A percentile compares a stretch with the other conserved stretches of the same genome.
phyloP scores from a whole-genome alignment of 2,329 filamentous ascomycete species.

The Claviceps sp. region DNA sequence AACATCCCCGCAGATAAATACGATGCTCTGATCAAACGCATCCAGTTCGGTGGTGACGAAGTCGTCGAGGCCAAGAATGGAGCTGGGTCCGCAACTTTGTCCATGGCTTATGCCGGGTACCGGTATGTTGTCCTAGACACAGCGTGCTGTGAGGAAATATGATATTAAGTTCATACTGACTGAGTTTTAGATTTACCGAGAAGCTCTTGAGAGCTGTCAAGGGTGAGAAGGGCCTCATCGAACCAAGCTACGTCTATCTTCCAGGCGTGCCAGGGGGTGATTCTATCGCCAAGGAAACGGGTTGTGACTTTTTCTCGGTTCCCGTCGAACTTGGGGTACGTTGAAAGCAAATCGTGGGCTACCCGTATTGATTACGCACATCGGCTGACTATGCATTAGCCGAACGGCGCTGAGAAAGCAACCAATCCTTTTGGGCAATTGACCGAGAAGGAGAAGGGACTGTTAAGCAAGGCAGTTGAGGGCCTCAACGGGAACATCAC shows the following conservation, averaged over 20 bases:
- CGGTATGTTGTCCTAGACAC: conserved; percentile 41
- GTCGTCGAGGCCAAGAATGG: conserved; percentile 93
- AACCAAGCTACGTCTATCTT: conserved; percentile 93
- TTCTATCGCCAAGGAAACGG: conserved; percentile 70
- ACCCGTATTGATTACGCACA: conserved; percentile 7
- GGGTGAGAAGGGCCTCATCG: conserved; percentile 84
- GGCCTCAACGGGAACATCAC: conserved; percentile 86
- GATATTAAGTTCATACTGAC: conserved; percentile 5
- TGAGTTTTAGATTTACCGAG: conserved; percentile 64
- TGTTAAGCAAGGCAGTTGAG: conserved; percentile 61
- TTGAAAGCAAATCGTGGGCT: conserved; percentile 11
- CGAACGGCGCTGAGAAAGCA: conserved; percentile 74
- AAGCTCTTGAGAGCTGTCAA: conserved; percentile 78
- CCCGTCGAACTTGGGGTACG: conserved; percentile 90
- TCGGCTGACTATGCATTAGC: conserved; percentile 34
- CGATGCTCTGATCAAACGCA: conserved; percentile 79
- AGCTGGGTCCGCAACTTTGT: conserved; percentile 78
- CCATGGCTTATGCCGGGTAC: conserved; percentile 93
- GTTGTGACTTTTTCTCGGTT: conserved; percentile 88
- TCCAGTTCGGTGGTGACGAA: conserved; percentile 96
- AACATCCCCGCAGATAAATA: conserved; percentile 82
- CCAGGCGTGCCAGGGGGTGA: conserved; percentile 80
- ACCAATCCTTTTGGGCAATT: conserved; percentile 64
- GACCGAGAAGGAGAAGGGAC: conserved; percentile 78
- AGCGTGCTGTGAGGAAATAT: not conserved